A percentile compares a stretch with the other conserved stretches of the same genome.
Evolutionary conservation across 1,284 basidiomycete genomes (phyloP).

Genomic region (Fomitopsis betulina): DNA sequence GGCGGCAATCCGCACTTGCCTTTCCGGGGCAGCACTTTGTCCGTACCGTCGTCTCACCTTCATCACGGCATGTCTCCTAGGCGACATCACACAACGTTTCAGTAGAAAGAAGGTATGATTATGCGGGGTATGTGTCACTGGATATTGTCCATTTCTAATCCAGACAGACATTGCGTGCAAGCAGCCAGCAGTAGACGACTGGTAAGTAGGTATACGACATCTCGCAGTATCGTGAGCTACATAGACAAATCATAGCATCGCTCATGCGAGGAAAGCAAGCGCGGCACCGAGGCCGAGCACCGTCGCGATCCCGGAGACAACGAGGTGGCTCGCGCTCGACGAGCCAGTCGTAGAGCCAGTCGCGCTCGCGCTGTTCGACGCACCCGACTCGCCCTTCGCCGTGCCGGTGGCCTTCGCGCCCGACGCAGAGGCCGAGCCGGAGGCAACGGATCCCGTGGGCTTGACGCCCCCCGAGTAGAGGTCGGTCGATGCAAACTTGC

Average conservation of each 20-base stretch:
- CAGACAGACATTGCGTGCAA: neutral
- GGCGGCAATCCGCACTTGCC: neutral
- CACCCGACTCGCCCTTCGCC: conserved; percentile 11
- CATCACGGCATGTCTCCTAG: neutral
- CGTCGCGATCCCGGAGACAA: conserved; percentile 25
- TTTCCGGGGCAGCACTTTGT: neutral
- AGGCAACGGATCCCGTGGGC: conserved; percentile 29
- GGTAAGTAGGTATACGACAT: neutral
- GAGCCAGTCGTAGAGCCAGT: conserved; percentile 8
- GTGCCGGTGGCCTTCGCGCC: conserved; percentile 11
- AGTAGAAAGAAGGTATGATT: conserved; percentile 12
- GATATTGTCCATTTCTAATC: no score
- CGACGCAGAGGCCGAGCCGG: conserved; percentile 16
- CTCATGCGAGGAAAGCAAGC: conserved; percentile 40
- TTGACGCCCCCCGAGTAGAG: conserved; percentile 40
- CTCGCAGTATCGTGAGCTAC: neutral
- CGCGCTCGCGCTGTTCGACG: neutral
- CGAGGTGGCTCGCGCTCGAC: conserved; percentile 11
- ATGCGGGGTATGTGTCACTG: no score
- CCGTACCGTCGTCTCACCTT: neutral
- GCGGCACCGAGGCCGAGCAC: conserved; percentile 39
- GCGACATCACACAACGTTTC: neutral
- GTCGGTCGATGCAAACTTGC: conserved; percentile 46
- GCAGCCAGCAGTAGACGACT: neutral
- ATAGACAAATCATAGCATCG: neutral